Percentiles rank a stretch among this genome's conserved stretches.
These are phyloP conservation scores for Talaromyces sp. DNA, from an alignment of 2,329 filamentous ascomycete genomes.

Conservation along the genomic window DNA sequence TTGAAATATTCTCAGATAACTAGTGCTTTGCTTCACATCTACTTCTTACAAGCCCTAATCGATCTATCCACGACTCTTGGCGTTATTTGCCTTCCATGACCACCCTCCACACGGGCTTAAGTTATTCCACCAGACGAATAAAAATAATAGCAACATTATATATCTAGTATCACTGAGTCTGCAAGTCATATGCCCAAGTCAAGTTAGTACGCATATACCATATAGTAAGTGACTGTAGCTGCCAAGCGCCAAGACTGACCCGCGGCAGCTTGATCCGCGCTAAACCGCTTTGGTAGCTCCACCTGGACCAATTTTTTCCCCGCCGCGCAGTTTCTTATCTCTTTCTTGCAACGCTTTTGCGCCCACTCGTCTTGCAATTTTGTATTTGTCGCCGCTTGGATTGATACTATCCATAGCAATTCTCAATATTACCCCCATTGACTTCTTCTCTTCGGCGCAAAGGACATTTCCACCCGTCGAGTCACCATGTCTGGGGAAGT, in stretches of 20 bases:
- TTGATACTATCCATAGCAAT: neutral
- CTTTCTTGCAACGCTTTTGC: neutral
- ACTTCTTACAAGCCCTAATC: neutral
- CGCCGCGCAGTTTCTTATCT: constrained; percentile 11
- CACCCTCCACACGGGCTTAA: no score
- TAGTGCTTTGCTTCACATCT: neutral
- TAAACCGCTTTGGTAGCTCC: constrained; percentile 8
- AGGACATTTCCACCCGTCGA: neutral
- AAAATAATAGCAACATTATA: neutral
- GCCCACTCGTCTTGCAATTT: neutral
- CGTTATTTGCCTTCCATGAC: neutral
- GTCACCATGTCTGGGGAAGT: constrained; percentile 32
- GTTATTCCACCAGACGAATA: no score
- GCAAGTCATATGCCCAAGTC: no score
- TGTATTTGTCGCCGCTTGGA: neutral
- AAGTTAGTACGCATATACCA: no score
- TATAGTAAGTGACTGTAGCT: no score
- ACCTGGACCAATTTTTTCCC: constrained; percentile 8
- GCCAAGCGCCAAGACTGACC: neutral
- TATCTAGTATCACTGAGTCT: no score
- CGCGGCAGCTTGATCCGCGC: neutral
- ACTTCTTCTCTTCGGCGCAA: neutral
- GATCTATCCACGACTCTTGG: neutral
- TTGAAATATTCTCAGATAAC: neutral
- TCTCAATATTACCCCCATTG: neutral